Evolutionary conservation across 2,329 filamentous ascomycete genomes (phyloP), one percentile per base, ranked within the genome.

Genomic region (Aspergillus alliaceus): DNA sequence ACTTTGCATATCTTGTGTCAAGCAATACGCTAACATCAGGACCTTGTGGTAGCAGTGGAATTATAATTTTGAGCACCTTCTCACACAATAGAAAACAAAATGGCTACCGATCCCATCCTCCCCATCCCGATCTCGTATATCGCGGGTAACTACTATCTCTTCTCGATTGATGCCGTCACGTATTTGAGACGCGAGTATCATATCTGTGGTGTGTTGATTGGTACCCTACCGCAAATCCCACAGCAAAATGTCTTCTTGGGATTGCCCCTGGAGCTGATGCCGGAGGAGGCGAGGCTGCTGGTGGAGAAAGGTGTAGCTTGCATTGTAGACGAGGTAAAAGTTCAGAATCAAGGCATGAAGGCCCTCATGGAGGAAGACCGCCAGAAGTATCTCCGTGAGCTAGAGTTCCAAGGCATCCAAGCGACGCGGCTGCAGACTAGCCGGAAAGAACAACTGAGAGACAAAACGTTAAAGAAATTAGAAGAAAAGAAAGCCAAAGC

Each of bases 191-290:
- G 90, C 60, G 81, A 86, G 66, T 85, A 96, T 78, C 87, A 91
- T 72, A 91, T 96, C 67, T 93, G 90, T 69, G 92, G 92, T 61
- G 89, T 95, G 31, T 82, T 96, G 54, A 87, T 90, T 58, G 95
- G 95, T 56, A 93, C 90, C 7, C 86, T 96, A 29, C 93, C 95
- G 2, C 93, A 98, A 75, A 88, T 91, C 56, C 92, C 93, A 6
- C 93, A 96, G 66, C 95, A 99, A 76, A 98, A 96, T 77, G 84
- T 96, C 57, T 98, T 98, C 72, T 84, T 93, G 57, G 91, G 93
- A 46, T 78, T 98, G 50, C 95, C 95, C 2, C 78, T 98, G 25
- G 90, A 97, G 79, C 81, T 99, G 44, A 90, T 95, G 79, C 88
- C 91, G 1, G 95, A 98, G 77, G 95, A 99, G 79, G 93, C 89